phyloP scores from a whole-genome alignment of 306 rosid species.

The Inga leiocalycina region DNA sequence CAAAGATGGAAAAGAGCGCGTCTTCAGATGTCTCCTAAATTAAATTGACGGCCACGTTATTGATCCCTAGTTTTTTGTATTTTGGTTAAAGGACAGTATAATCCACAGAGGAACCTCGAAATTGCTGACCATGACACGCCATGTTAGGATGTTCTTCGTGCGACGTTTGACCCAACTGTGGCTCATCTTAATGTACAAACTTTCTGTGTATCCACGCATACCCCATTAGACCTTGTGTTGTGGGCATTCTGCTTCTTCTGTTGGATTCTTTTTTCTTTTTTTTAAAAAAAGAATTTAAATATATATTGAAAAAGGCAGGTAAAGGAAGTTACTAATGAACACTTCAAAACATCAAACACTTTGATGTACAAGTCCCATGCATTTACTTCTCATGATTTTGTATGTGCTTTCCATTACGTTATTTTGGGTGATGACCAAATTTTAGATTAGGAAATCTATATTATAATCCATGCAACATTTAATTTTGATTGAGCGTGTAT shows the following conservation, averaged over 20 bases:
- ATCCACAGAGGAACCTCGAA: constrained; percentile 37
- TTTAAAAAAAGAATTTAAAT: not conserved
- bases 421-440: not conserved
- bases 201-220: constrained; percentile 26
- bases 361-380: not conserved
- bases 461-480: not conserved
- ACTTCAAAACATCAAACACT: constrained; percentile 22
- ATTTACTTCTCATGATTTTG: not conserved
- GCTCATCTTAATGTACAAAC: constrained; percentile 30
- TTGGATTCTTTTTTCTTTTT: not conserved
- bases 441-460: not conserved
- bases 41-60: constrained; percentile 25
- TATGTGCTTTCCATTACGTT: not conserved
- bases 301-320: not conserved
- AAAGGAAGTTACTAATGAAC: constrained; percentile 32
- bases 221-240: not conserved
- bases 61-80: constrained; percentile 22
- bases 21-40: constrained; percentile 40
- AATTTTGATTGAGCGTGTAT: not conserved
- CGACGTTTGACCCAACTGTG: constrained; percentile 20
- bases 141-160: constrained; percentile 27
- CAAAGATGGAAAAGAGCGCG: constrained; percentile 43
- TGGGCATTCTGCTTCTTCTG: not conserved
- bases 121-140: constrained; percentile 30
- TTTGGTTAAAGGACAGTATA: constrained; percentile 32